Percentiles rank a stretch among this genome's conserved stretches.
Evolutionary conservation across 1,284 basidiomycete genomes (phyloP).

Genomic region (Pascua guehoae): DNA sequence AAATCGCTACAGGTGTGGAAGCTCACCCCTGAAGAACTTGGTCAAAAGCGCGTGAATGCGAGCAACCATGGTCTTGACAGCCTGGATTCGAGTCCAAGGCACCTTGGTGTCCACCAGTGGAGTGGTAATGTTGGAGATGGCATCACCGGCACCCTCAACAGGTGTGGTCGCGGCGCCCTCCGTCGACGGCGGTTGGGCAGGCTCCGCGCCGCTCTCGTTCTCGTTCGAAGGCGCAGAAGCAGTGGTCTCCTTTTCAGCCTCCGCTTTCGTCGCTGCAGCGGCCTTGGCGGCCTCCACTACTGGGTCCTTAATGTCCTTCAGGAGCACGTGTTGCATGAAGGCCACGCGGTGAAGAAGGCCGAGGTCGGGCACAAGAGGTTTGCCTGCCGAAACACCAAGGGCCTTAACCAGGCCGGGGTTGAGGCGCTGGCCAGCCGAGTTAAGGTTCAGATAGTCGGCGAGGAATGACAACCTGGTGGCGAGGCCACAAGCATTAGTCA

Average conservation of each 20-base stretch:
- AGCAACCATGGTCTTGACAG: conserved; percentile 67
- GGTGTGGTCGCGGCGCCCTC: no score
- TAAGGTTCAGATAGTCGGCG: conserved; percentile 71
- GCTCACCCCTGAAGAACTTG: conserved; percentile 82
- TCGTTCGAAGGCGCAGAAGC: neutral
- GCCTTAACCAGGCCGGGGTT: conserved; percentile 72
- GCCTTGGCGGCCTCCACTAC: neutral
- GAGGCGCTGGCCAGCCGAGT: conserved; percentile 53
- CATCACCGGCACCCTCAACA: no score
- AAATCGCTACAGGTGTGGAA: conserved; percentile 4
- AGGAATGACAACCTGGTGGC: conserved; percentile 51
- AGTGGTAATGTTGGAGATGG: no score
- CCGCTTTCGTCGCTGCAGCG: neutral
- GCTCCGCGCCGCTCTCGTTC: neutral
- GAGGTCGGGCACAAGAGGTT: conserved; percentile 67
- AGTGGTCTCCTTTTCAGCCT: neutral
- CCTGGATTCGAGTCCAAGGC: conserved; percentile 12
- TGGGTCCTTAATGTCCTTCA: conserved; percentile 55
- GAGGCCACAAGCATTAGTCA: conserved; percentile 54
- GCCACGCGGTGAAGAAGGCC: conserved; percentile 78
- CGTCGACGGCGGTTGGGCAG: neutral
- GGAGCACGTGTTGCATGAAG: conserved; percentile 54
- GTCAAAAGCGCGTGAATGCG: conserved; percentile 73
- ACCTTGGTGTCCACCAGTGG: neutral
- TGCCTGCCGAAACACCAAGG: conserved; percentile 62